Conservation (phyloP, 208 protist genomes). For the Strigomonas culicis region DNA sequence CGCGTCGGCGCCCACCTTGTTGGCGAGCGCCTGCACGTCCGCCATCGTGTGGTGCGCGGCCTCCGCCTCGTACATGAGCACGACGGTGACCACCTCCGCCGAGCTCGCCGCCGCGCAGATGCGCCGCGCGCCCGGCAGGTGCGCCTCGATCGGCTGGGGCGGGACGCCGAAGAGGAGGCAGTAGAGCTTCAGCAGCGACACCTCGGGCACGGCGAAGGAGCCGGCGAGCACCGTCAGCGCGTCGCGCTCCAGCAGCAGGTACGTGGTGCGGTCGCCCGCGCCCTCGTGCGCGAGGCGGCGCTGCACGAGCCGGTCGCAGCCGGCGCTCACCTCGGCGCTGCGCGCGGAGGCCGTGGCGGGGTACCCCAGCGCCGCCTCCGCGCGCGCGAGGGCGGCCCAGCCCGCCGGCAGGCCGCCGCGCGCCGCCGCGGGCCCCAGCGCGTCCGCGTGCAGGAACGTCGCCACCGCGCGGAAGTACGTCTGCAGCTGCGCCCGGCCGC, state of each 20-base stretch:
- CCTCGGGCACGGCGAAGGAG: background rate
- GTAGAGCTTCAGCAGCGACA: constrained; percentile 6
- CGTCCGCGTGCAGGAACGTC: constrained; percentile 5
- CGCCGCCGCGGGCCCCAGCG: background rate
- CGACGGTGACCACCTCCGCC: too few species aligned
- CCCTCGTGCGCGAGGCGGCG: background rate
- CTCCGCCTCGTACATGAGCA: too few species aligned
- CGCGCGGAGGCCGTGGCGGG: constrained; percentile 1
- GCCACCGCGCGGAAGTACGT: background rate
- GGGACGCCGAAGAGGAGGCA: too few species aligned
- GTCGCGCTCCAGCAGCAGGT: background rate
- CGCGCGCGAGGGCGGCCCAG: too few species aligned
- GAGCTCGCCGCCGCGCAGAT: too few species aligned
- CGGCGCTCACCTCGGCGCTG: background rate
- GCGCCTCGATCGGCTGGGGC: too few species aligned
- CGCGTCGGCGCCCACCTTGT: background rate
- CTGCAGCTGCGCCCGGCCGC: constrained; percentile 2
- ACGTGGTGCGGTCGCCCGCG: too few species aligned
- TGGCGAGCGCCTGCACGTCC: background rate
- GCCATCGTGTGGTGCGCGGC: background rate
- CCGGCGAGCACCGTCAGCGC: background rate
- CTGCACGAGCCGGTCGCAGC: background rate
- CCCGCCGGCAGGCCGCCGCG: too few species aligned
- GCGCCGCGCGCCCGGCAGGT: background rate
- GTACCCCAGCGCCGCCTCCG: background rate